Evolutionary conservation across 441 rosid species (phyloP).

Genomic region (Erodium chrysanthum): DNA sequence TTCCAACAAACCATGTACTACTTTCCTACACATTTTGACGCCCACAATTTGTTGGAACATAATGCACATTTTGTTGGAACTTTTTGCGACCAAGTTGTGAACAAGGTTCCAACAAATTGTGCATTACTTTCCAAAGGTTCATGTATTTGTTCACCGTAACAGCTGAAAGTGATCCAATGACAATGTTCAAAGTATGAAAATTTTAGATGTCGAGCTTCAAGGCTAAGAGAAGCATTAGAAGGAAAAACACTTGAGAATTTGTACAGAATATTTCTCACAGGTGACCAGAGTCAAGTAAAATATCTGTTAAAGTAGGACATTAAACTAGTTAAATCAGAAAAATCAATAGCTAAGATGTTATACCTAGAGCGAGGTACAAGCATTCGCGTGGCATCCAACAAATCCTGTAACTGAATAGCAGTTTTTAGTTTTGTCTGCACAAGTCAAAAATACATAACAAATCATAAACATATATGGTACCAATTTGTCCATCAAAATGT

Average conservation of each 20-base stretch:
- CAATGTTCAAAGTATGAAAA: too few species aligned
- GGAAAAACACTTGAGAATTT: not conserved
- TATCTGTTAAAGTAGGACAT: not conserved
- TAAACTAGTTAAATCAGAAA: not conserved
- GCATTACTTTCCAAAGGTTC: too few species aligned
- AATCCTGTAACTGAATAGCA: constrained; percentile 97
- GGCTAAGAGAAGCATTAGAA: too few species aligned
- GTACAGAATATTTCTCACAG: not conserved
- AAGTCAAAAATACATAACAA: constrained; percentile 1
- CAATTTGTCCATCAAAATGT: not conserved
- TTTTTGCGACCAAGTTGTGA: too few species aligned
- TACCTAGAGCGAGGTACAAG: constrained; percentile 97
- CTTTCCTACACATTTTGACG: too few species aligned
- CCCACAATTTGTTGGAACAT: too few species aligned
- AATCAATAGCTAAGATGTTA: constrained; percentile 8
- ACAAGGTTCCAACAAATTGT: too few species aligned
- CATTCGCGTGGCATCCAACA: constrained; percentile 94
- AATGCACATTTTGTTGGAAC: too few species aligned
- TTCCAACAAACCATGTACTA: too few species aligned
- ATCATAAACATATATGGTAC: not conserved
- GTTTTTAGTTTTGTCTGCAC: constrained; percentile 94
- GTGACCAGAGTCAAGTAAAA: not conserved
- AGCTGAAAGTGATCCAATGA: too few species aligned
- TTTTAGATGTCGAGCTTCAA: too few species aligned
- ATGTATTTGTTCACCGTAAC: too few species aligned